Evolutionary conservation across 108 stramenopile genomes (phyloP).

Genomic region (Cyclotella sp.): DNA sequence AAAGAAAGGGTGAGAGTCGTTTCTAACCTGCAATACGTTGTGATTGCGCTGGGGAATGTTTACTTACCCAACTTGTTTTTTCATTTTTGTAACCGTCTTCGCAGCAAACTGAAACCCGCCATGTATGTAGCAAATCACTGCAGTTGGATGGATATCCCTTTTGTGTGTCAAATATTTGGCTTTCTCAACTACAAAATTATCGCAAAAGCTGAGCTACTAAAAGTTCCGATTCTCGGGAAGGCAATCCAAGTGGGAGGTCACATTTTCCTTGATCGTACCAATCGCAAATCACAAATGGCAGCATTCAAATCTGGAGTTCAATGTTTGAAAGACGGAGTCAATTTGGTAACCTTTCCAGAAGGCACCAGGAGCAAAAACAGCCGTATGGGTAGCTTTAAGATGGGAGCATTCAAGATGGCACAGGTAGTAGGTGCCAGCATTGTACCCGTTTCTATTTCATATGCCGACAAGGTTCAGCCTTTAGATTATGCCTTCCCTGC

Average conservation of each 20-base stretch:
- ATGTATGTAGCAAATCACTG: conserved; percentile 69
- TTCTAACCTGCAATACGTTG: neutral
- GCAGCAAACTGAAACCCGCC: conserved; percentile 51
- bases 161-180: conserved; percentile 42
- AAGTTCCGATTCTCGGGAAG: conserved; percentile 63
- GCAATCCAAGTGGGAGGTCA: conserved; percentile 55
- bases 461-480: conserved; percentile 55
- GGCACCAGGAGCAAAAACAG: conserved; percentile 61
- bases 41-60: no score
- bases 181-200: conserved; percentile 62
- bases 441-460: conserved; percentile 50
- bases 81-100: neutral
- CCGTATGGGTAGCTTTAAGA: conserved; percentile 63
- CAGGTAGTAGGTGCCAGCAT: conserved; percentile 46
- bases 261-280: conserved; percentile 54
- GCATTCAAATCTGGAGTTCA: conserved; percentile 57
- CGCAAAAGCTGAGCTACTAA: conserved; percentile 59
- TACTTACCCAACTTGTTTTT: neutral
- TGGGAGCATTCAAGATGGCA: conserved; percentile 72
- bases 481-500: conserved; percentile 57
- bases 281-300: conserved; percentile 50
- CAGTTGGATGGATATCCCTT: conserved; percentile 71
- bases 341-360: conserved; percentile 62
- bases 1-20: conserved; percentile 49
- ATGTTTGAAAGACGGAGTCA: conserved; percentile 55